Evolutionary conservation across 1,284 basidiomycete genomes (phyloP), one percentile per base, ranked within the genome.

Genomic region (Marasmius oreades): DNA sequence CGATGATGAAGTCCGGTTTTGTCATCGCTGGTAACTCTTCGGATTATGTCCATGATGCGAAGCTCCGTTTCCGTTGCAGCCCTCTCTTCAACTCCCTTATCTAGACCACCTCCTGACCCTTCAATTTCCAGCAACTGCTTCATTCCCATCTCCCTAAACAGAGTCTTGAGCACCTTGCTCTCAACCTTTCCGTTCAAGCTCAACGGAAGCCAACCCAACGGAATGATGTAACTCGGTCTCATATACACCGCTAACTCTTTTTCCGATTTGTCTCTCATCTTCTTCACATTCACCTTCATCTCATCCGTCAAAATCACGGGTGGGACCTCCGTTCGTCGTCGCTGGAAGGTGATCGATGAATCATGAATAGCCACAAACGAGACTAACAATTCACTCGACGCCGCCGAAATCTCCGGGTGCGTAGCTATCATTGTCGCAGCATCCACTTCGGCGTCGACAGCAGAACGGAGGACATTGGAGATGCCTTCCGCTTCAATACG

Each of bases 401-500:
- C 69, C 39, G 23, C 69, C 70, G 43, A 76, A 66, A 47, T 16
- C 11, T 61, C 62, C 18, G 73, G 71, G 54, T 77, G 75, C 22
- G 67, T 67, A 26, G 66, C 67, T 31, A 77, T 68, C 52, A 75
- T 61, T 12, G 75, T 77, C n/a, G 68, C 64, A 33, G 63, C 71
- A 52, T 73, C 69, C 43, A 73, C 57, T n/a, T 61, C 62, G 12
- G 64, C 48, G 16, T 42, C 46, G 11, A 50, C 24, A 23, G 70
- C 65, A 16, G 63, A 65, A 36, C 70, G 69, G 22, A 78, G 61
- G 34, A 78, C 68, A 36, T 73, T 64, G 11, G 76, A 76, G 23
- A 78, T 69, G 16, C 76, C 76, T 56, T 77, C 77, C 5, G 68
- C 67, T 56, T 79, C 77, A 26, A 78, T 77, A 12, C 77, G 71